These are phyloP conservation scores for Beauveria scarabaeidicola DNA, from an alignment of 2,329 filamentous ascomycete genomes.

Conservation along the genomic window DNA sequence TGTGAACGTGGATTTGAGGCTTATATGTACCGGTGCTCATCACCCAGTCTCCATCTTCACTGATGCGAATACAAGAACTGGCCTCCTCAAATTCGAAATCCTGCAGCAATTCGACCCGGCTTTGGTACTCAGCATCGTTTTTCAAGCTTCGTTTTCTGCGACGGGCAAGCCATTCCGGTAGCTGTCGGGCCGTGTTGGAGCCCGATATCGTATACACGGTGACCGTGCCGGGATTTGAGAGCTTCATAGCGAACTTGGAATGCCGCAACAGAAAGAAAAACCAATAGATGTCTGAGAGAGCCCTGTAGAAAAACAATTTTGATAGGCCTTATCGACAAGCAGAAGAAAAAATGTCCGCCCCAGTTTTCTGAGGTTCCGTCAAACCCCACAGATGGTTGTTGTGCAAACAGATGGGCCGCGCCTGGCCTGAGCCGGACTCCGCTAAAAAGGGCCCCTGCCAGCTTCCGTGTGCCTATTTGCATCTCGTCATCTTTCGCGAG, in stretches of 20 bases:
- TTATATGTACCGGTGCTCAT: conserved; percentile 82
- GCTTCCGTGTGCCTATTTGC: neutral
- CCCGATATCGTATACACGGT: conserved; percentile 94
- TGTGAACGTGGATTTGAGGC: conserved; percentile 77
- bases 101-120: conserved; percentile 87
- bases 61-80: conserved; percentile 79
- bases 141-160: conserved; percentile 87
- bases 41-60: conserved; percentile 93
- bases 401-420: neutral
- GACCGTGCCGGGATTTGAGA: conserved; percentile 72
- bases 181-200: conserved; percentile 72
- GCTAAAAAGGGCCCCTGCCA: conserved; percentile 6
- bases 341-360: conserved; percentile 10
- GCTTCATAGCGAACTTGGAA: conserved; percentile 53
- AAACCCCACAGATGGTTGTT: conserved; percentile 1
- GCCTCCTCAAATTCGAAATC: conserved; percentile 98
- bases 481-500: conserved; percentile 1
- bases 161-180: conserved; percentile 92
- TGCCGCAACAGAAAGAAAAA: neutral
- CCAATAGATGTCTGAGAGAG: neutral
- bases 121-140: conserved; percentile 85
- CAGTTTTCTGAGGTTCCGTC: neutral
- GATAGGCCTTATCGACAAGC: conserved; percentile 12
- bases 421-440: neutral
- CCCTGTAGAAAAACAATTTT: conserved; percentile 14